Evolutionary conservation across 805 yeast genomes (phyloP), one percentile per base, ranked within the genome.

Genomic region (Candida chilensis): DNA sequence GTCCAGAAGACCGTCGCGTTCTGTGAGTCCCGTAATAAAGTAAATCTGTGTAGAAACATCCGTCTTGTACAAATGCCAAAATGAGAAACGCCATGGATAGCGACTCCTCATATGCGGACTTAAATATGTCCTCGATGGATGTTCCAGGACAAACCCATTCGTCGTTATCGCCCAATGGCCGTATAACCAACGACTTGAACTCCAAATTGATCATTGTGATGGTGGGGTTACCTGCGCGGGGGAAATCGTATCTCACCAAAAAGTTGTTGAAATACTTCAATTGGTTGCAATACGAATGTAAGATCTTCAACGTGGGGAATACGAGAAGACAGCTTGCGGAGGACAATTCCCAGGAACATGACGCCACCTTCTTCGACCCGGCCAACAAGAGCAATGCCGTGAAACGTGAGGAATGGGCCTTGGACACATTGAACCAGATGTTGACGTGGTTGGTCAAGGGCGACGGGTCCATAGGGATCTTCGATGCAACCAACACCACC

Each of bases 171-270:
- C n/a, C n/a, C n/a, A n/a, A n/a, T n/a, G n/a, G n/a, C n/a, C n/a
- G n/a, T n/a, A n/a, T n/a, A n/a, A 18, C 28, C 16, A 30, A 32
- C n/a, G 40, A 30, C 27, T 8, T 34, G 16, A 5, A 35, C 2
- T 50, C 64, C 2, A 78, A 76, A 48, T 65, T 78, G 47, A 78
- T 80, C 14, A 69, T 81, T 32, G 75, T 81, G 8, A 64, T 82
- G 55, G 83, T 81, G 8, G 90, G 90, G 0, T 56, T 81, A 20
- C 90, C 90, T 1, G 90, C 90, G 1, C 57, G 81, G 30, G 90
- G 90, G 5, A 81, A 81, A 48, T 75, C 84, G 2, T 77, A 83
- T 37, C 70, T 80, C 31, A 76, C 87, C 19, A 73, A 72, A 37
- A 78, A 78, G 42, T 51, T 77, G 21, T 67, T 76, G 16, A 52